Evolutionary conservation across 306 rosid species (phyloP).

Genomic region (Vicia villosa): DNA sequence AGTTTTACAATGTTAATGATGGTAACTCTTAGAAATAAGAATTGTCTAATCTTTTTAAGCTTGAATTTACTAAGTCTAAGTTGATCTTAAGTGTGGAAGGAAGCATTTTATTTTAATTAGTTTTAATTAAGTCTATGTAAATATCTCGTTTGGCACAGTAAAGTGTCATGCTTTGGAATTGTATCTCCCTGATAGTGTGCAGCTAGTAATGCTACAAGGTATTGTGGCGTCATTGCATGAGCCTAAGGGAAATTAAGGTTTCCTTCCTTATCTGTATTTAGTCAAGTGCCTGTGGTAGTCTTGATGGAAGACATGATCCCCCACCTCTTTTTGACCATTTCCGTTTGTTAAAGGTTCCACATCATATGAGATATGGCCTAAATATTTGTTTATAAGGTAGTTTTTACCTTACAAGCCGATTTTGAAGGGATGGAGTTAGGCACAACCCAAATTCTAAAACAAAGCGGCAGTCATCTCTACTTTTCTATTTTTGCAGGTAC

Average conservation of each 20-base stretch:
- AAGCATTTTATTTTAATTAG: background rate
- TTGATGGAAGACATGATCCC: background rate
- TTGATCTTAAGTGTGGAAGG: background rate
- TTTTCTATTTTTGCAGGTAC: no score
- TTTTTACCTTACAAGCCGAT: background rate
- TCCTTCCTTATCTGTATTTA: background rate
- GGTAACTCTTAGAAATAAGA: background rate
- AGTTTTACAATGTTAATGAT: constrained; percentile 1
- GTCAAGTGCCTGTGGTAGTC: background rate
- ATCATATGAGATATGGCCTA: background rate
- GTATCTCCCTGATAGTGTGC: background rate
- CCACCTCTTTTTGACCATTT: background rate
- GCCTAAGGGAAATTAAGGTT: background rate
- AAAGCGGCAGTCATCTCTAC: no score
- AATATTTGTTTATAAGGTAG: no score
- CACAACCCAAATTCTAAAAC: no score
- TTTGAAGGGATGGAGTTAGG: no score
- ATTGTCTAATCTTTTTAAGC: background rate
- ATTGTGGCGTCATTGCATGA: background rate
- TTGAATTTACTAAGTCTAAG: background rate
- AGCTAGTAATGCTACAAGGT: background rate
- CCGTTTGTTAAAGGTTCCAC: background rate
- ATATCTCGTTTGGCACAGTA: background rate
- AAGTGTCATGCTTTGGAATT: background rate
- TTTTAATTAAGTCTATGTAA: background rate